phyloP scores from a whole-genome alignment of 371 early-diverging fungal species.

The Batkoa obscura region DNA sequence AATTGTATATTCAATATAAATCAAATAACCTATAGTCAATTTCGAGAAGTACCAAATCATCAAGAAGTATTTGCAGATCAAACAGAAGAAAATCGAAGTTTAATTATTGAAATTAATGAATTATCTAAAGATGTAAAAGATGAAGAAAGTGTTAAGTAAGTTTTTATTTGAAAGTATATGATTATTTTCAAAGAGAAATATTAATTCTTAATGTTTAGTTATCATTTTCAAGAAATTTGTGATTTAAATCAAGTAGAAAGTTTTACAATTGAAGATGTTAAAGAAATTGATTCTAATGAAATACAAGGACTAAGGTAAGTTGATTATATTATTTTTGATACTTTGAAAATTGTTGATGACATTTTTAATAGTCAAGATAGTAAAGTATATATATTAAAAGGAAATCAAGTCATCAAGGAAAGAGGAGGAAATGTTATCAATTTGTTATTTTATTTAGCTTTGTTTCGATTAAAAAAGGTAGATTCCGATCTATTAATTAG shows the following conservation, averaged over 20 bases:
- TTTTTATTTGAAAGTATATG: background rate
- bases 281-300: background rate
- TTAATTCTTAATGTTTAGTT: background rate
- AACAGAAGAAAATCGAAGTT: background rate
- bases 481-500: background rate
- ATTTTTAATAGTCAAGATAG: background rate
- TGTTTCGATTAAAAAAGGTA: background rate
- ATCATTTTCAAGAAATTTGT: slow-evolving; percentile 2
- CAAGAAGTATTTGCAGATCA: background rate
- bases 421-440: background rate
- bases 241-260: background rate
- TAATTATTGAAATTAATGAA: background rate
- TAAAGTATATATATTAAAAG: background rate
- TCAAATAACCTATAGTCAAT: background rate
- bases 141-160: background rate
- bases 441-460: background rate
- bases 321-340: background rate
- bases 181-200: background rate
- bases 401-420: background rate
- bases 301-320: background rate
- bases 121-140: background rate
- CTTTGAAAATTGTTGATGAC: background rate
- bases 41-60: background rate
- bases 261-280: background rate
- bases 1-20: background rate